phyloP scores from a whole-genome alignment of 2,329 filamentous ascomycete genomes.

The Ophiobolus disseminans region DNA sequence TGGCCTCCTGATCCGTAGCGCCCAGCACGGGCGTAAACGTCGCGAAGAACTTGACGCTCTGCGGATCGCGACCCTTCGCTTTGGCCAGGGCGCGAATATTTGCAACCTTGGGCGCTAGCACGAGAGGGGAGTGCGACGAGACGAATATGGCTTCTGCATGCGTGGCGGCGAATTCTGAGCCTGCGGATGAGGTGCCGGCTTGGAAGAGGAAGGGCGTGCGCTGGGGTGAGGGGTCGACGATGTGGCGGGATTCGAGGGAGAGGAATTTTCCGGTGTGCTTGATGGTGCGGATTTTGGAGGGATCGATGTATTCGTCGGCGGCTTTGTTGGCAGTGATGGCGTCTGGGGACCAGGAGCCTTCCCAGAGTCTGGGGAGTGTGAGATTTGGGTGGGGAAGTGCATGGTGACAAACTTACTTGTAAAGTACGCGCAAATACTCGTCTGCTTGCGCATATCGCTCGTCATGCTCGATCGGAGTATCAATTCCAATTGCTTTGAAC shows the following conservation, averaged over 20 bases:
- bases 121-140: constrained; percentile 59
- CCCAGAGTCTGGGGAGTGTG: constrained; percentile 54
- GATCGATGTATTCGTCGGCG: constrained; percentile 65
- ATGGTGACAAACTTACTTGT: constrained; percentile 57
- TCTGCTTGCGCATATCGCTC: constrained; percentile 71
- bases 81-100: constrained; percentile 61
- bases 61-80: constrained; percentile 62
- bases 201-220: constrained; percentile 55
- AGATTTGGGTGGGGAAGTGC: background rate
- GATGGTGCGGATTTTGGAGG: constrained; percentile 66
- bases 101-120: constrained; percentile 60
- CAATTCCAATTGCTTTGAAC: constrained; percentile 67
- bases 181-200: constrained; percentile 65
- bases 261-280: constrained; percentile 66
- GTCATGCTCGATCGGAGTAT: constrained; percentile 66
- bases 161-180: constrained; percentile 62
- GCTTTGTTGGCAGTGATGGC: constrained; percentile 62
- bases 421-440: constrained; percentile 69
- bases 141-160: constrained; percentile 70
- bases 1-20: constrained; percentile 56
- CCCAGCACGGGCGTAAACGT: constrained; percentile 48
- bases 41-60: constrained; percentile 61
- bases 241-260: constrained; percentile 55
- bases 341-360: constrained; percentile 62
- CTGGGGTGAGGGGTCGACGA: constrained; percentile 51